Evolutionary conservation across 129 eudicot species (phyloP).

Genomic region (Apium graveolens): DNA sequence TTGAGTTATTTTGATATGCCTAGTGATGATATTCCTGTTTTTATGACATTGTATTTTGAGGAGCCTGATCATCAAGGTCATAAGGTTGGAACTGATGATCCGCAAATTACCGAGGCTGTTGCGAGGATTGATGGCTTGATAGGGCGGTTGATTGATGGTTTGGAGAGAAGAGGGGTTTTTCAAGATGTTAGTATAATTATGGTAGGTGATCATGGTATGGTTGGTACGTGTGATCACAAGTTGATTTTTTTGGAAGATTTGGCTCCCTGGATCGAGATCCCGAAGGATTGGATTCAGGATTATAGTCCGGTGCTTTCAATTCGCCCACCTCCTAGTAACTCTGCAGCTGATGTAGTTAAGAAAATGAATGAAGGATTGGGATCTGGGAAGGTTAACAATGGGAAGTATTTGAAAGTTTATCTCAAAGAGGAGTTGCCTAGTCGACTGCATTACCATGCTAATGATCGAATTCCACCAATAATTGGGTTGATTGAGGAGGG

Average conservation of each 20-base stretch:
- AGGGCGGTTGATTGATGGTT: conserved; percentile 1
- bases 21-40: background rate
- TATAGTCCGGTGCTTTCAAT: conserved; percentile 6
- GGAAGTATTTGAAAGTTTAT: conserved; percentile 9
- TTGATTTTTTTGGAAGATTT: conserved; percentile 10
- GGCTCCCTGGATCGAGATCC: conserved; percentile 11
- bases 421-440: conserved; percentile 11
- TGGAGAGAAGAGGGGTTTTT: conserved; percentile 5
- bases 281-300: background rate
- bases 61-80: conserved; percentile 14
- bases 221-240: conserved; percentile 11
- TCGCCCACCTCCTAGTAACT: background rate
- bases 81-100: conserved; percentile 9
- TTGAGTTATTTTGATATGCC: conserved; percentile 8
- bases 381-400: conserved; percentile 5
- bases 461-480: conserved; percentile 1
- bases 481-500: conserved; percentile 5
- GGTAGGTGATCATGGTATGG: conserved; percentile 16
- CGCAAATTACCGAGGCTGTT: conserved; percentile 8
- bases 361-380: conserved; percentile 1
- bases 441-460: conserved; percentile 4
- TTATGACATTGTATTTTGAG: conserved; percentile 13
- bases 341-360: conserved; percentile 8
- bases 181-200: conserved; percentile 6
- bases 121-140: conserved; percentile 8